Evolutionary conservation across 2,329 filamentous ascomycete species (phyloP), one percentile per base, ranked within the genome.

Genomic region (Claviceps quebecensis): DNA sequence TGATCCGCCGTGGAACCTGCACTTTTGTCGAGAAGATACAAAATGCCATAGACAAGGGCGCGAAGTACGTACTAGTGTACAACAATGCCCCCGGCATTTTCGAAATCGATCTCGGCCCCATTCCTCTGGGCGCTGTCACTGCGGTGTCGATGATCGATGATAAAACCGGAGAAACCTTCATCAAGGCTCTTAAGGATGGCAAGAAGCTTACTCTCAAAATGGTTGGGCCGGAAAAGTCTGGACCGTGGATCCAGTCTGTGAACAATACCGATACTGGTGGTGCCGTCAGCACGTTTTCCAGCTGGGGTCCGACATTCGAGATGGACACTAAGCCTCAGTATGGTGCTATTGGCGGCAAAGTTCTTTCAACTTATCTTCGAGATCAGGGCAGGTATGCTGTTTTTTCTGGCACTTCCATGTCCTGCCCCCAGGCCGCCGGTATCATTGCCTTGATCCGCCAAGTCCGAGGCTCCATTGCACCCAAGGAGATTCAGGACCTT

Each of bases 291-390:
- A 63, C 62, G 5, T 81, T 68, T 61, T 77, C 74, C 43, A 75
- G 72, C 6, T 83, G 78, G 79, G 79, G 79, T 8, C 79, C 79
- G 2, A 78, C 73, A 2, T 81, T 72, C 61, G 78, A 83, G 58
- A 67, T 78, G 55, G 71, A 75, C 46, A 62, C 76, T 47, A 79
- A 78, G 62, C 77, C 78, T 0, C 71, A 80, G 56, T 62, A 80
- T 41, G 73, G 71, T n/a, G 68, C 75, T 1, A 73, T 77, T 2
- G 78, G 79, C 39, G 76, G 76, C 47, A 69, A 70, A 48, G 80
- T 83, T 45, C 63, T 83, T 29, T 80, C 77, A 11, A 81, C 78
- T 0, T 82, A 69, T 55, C 77, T 75, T 0, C 53, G 60, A 3
- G 63, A 63, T 2, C 59, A 67, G 36, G 74, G 73, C 23, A 64